Base-by-base conservation (phyloP, 345 rosid genomes). In the Sapria himalayana region DNA sequence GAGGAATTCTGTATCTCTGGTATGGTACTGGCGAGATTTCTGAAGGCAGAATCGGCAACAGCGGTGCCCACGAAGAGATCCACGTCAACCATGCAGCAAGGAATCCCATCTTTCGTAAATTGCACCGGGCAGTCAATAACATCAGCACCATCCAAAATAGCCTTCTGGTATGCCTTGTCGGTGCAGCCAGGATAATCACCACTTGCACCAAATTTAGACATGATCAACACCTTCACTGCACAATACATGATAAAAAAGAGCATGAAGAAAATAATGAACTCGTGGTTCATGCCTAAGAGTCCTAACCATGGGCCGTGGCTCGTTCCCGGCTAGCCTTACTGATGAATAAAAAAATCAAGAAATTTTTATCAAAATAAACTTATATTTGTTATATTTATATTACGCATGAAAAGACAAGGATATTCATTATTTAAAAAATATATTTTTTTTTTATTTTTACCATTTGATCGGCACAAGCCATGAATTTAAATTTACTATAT, bases 131-230 rank as follows among this genome's bases (percentile, higher is more conserved):
- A 89, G 50, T 76, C 94, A 6, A 79, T 62, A 52, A 89, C 33
- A 57, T 89, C 73, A 22, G 66, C 71, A 43, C 81, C 94, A 49
- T 69, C 86, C 33, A 44, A 25, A 51, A 89, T 72, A 37, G 98
- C 98, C 15, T 58, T 54, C 46, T 22, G 22, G 56, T 89, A 89
- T 37, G 94, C 94, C 70, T 56, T 25, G 60, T 82, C 63, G 15
- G 94, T 82, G 53, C 94, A 74, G 32, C 81, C 72, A 25, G 98
- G 91, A 58, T 49, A 76, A 60, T 89, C 91, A 38, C 93, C 98
- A 45, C 98, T 89, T 32, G 98, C 94, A 43, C 94, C 93, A 64
- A 70, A 54, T 46, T 58, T 65, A 13, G 94, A 72, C 57, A 89
- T 72, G 43, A 89, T 65, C 49, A 51, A 51, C 29, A 69, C 42